Evolutionary conservation across 2,329 filamentous ascomycete species (phyloP), one percentile per base, ranked within the genome.

Genomic region (Aspergillus bombycis): DNA sequence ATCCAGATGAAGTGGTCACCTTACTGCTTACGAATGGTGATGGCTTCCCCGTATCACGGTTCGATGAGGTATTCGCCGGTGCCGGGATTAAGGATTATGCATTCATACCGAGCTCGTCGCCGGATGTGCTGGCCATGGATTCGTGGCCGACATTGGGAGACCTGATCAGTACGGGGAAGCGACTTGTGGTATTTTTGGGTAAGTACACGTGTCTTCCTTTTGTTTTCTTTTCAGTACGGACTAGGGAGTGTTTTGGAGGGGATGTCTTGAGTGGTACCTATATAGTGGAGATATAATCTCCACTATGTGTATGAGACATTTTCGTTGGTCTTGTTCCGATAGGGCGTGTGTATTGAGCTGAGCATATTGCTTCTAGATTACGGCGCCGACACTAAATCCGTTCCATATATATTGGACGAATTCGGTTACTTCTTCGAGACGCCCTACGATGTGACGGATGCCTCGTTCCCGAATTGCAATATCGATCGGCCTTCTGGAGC

Each of bases 1-100:
- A 91, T 66, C 77, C 83, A 6, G 77, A 87, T 61, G 88, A 91
- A 63, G 86, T 90, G 8, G 81, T 90, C 14, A 88, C 86, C 0
- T 71, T 91, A 57, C 81, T 91, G 12, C 76, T 91, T 54, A 89
- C 87, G 5, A 90, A 91, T 69, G 81, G 79, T 5, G 88, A 91
- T 56, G 69, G 66, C 11, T 59, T 79, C 14, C 65, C 70, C 23
- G 69, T 79, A 10, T 65, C 64, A 32, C 62, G 71, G 19, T 80
- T 80, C 45, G 75, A 71, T 6, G 68, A 74, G 50, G 72, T 72
- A 1, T 79, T 80, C 61, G 58, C 64, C 4, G 66, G 65, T 28
- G 73, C 70, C 32, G 77, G 75, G 7, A 70, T 79, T n/a, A 64
- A 68, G 26, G 56, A 68, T 16, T 77, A 79, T 66, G 69, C 68